Conservation (phyloP, 2,329 filamentous ascomycete species). For the Daldinia sp. region DNA sequence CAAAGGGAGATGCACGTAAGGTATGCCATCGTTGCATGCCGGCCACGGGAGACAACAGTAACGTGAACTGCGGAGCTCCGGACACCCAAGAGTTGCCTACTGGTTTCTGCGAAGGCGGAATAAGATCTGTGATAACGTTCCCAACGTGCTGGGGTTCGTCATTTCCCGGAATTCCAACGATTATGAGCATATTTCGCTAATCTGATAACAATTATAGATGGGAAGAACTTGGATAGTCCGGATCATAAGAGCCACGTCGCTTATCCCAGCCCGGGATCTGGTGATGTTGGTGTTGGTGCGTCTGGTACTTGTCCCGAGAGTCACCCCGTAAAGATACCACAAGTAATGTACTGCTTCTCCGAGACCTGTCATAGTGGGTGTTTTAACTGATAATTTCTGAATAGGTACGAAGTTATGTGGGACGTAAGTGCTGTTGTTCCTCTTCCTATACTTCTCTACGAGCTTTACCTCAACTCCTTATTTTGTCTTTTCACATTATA, state of each 20-base stretch:
- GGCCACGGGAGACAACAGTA: conserved; percentile 37
- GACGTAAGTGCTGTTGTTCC: conserved; percentile 42
- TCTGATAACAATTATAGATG: no score
- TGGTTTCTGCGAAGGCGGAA: conserved; percentile 57
- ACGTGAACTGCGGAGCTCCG: conserved; percentile 47
- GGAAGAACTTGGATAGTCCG: conserved; percentile 55
- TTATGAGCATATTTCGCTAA: no score
- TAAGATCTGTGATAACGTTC: conserved; percentile 61
- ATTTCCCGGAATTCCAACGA: no score
- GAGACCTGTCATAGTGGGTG: no score
- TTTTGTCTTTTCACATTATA: no score
- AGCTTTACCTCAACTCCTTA: conserved; percentile 6
- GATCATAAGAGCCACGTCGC: conserved; percentile 61
- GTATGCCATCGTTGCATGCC: conserved; percentile 52
- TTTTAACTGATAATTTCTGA: no score
- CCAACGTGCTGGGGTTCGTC: conserved; percentile 65
- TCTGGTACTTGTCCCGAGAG: conserved; percentile 57
- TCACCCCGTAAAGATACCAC: conserved; percentile 63
- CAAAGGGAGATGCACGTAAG: conserved; percentile 37
- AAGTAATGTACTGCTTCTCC: no score
- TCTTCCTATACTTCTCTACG: neutral
- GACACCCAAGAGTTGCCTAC: conserved; percentile 60
- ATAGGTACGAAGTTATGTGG: conserved; percentile 68
- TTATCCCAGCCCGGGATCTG: conserved; percentile 52
- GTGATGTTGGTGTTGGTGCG: conserved; percentile 44